Base-by-base conservation (phyloP, 2,329 filamentous ascomycete species). In the Xylariaceae sp. region DNA sequence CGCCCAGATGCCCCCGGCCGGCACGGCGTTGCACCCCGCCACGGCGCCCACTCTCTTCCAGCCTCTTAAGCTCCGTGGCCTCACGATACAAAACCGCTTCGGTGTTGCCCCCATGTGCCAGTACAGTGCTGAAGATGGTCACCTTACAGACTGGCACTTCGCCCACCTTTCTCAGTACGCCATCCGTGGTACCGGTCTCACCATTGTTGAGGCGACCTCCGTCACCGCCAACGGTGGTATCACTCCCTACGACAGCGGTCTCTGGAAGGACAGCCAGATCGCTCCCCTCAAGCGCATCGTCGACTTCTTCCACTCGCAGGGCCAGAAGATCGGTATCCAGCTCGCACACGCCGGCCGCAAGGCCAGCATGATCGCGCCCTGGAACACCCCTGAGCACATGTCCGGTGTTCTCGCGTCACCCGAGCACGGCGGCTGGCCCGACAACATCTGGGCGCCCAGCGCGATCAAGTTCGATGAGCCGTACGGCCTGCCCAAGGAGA, bases 251-350 rank as follows among this genome's bases (percentile, higher is more conserved):
- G 89, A 93, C 71, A 76, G 78, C 10, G 91, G 92, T 0, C 76
- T 97, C 6, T 97, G 92, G 92, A 80, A 88, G 63, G 92, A 96
- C 72, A 85, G 82, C 39, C 92, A 97, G 73, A 87, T 92, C 61
- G 86, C 82, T 63, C 86, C 87, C 0, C 76, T 95, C 59, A 82
- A 81, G 70, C 82, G 83, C 60, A 82, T 93, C 51, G 83, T 87
- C 41, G 89, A 95, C 62, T 95, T 92, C 63, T 84, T 88, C 2
- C 91, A 95, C 76, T 85, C 82, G 30, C 92, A 96, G 74, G 82
- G 81, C 70, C 86, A 91, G 69, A 85, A 88, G 64, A 85, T 90
- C 55, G 90, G 83, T 55, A 87, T 96, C 62, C 92, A 96, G 76
- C 80, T 96, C 3, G 89, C 78, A 1, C 92, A 96, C 69, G 91